These are phyloP conservation scores for Populus pruinosa DNA, from an alignment of 345 rosid species.

Conservation along the genomic window DNA sequence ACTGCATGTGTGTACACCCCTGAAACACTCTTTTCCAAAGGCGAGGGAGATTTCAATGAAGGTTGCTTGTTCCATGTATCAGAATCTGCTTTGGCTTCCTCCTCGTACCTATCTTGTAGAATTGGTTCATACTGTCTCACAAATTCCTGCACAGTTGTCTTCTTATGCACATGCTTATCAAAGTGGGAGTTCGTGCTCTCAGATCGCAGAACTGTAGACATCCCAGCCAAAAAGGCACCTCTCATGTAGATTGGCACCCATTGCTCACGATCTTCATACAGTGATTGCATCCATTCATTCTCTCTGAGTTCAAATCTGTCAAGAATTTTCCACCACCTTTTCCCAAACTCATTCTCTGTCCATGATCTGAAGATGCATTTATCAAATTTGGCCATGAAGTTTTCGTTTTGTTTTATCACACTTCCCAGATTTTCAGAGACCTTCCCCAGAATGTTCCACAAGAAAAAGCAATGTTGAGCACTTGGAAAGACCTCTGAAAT, in stretches of 20 bases:
- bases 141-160: constrained; percentile 60
- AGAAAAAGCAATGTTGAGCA: constrained; percentile 48
- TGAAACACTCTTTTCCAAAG: constrained; percentile 65
- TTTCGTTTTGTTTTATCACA: constrained; percentile 49
- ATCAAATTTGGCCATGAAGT: constrained; percentile 52
- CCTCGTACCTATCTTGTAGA: constrained; percentile 59
- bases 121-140: constrained; percentile 50
- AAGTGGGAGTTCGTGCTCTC: constrained; percentile 57
- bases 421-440: constrained; percentile 52
- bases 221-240: constrained; percentile 53
- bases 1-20: constrained; percentile 58
- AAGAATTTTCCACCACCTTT: constrained; percentile 69
- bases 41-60: constrained; percentile 64
- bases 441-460: constrained; percentile 60
- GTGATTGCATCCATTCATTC: constrained; percentile 47
- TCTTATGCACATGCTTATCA: constrained; percentile 63
- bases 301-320: constrained; percentile 54
- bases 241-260: constrained; percentile 64
- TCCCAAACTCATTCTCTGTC: constrained; percentile 48
- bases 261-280: constrained; percentile 55
- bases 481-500: constrained; percentile 47
- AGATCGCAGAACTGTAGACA: constrained; percentile 53
- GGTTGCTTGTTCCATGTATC: constrained; percentile 66
- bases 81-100: constrained; percentile 67
- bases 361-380: constrained; percentile 67